Evolutionary conservation across 2,329 filamentous ascomycete species (phyloP).

Genomic region (Whalleya microplaca): DNA sequence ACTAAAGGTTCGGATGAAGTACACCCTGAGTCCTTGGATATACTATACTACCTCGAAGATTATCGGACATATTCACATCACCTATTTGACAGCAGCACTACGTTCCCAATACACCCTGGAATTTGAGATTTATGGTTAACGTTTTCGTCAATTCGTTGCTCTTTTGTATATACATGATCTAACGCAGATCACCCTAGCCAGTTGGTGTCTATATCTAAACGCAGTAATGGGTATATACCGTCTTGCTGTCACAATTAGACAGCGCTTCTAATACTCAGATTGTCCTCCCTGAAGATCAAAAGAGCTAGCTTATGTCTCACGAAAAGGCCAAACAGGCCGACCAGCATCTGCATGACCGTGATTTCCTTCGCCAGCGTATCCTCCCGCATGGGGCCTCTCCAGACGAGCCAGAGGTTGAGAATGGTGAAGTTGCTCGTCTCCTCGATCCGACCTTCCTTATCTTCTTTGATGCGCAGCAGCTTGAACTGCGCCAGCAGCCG

Average conservation of each 20-base stretch:
- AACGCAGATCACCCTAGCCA: neutral
- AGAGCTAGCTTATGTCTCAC: slow-evolving; percentile 84
- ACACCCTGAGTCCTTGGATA: too few relatives aligned
- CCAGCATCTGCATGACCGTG: slow-evolving; percentile 73
- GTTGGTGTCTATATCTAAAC: slow-evolving; percentile 7
- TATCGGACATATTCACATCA: too few relatives aligned
- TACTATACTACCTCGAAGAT: too few relatives aligned
- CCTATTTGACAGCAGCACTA: too few relatives aligned
- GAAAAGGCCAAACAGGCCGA: slow-evolving; percentile 83
- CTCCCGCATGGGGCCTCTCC: slow-evolving; percentile 89
- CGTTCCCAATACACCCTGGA: too few relatives aligned
- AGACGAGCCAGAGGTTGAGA: slow-evolving; percentile 94
- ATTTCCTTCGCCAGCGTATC: slow-evolving; percentile 81
- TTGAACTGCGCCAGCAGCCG: slow-evolving; percentile 69
- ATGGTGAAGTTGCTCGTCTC: slow-evolving; percentile 91
- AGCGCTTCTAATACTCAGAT: slow-evolving; percentile 54
- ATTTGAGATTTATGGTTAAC: too few relatives aligned
- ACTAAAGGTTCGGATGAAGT: too few relatives aligned
- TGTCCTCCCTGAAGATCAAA: slow-evolving; percentile 89
- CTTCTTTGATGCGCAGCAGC: slow-evolving; percentile 69
- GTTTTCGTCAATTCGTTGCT: neutral
- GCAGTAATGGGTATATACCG: slow-evolving; percentile 13
- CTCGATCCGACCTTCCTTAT: slow-evolving; percentile 70
- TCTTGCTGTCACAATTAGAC: slow-evolving; percentile 25
- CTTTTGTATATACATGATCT: slow-evolving; percentile 13